A percentile compares a stretch with the other conserved stretches of the same genome.
Conservation (phyloP, 192 early-diverging fungal genomes). For the Coemansia pectinata region DNA sequence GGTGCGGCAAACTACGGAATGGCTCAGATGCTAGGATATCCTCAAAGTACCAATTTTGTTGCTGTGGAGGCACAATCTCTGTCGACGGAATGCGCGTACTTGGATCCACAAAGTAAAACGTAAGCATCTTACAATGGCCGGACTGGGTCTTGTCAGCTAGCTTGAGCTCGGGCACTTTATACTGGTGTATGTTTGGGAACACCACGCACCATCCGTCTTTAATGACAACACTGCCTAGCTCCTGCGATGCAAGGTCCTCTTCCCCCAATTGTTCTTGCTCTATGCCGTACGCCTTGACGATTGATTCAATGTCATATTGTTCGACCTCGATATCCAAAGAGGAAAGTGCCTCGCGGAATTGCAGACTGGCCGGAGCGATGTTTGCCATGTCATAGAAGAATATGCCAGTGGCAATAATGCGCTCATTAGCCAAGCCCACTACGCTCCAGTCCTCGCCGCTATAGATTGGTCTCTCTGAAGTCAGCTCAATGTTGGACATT, state of each 20-base stretch:
- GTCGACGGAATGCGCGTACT: conserved; percentile 44
- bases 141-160: conserved; percentile 53
- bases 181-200: conserved; percentile 66
- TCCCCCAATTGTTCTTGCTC: no score
- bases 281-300: conserved; percentile 19
- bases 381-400: conserved; percentile 22
- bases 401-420: conserved; percentile 14
- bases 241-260: conserved; percentile 13
- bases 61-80: conserved; percentile 57
- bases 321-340: neutral
- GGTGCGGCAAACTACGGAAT: conserved; percentile 8
- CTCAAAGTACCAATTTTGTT: conserved; percentile 36
- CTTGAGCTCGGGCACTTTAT: conserved; percentile 56
- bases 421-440: conserved; percentile 10
- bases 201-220: conserved; percentile 55
- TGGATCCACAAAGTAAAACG: conserved; percentile 67
- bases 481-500: conserved; percentile 19
- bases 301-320: neutral
- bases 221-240: conserved; percentile 38
- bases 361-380: conserved; percentile 7
- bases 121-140: conserved; percentile 61
- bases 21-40: neutral
- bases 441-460: conserved; percentile 19
- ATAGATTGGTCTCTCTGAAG: conserved; percentile 11
- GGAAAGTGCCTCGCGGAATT: conserved; percentile 12